These are phyloP conservation scores for Lentinus tigrinus DNA, from an alignment of 768 basidiomycete genomes.

Conservation along the genomic window DNA sequence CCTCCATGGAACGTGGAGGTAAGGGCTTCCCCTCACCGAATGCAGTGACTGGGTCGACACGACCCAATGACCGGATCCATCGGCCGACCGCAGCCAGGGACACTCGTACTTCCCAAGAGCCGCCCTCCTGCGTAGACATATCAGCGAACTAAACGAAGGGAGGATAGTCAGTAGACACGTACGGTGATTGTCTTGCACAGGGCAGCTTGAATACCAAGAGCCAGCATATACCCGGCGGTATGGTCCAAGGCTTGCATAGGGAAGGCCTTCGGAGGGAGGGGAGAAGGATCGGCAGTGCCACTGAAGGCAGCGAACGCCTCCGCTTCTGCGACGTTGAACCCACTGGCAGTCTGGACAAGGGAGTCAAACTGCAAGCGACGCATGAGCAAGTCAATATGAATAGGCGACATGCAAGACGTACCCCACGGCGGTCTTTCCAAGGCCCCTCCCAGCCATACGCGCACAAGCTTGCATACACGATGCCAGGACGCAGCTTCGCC, in stretches of 20 bases:
- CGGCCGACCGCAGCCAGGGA: slow-evolving; percentile 56
- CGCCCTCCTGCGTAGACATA: slow-evolving; percentile 45
- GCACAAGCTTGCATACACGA: slow-evolving; percentile 52
- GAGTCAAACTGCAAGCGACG: slow-evolving; percentile 52
- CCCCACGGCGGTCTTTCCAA: slow-evolving; percentile 53
- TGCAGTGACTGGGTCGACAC: slow-evolving; percentile 37
- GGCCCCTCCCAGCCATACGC: slow-evolving; percentile 61
- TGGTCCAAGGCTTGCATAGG: slow-evolving; percentile 64
- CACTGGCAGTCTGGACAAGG: slow-evolving; percentile 59
- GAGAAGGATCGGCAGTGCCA: slow-evolving; percentile 12
- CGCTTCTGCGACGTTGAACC: slow-evolving; percentile 59
- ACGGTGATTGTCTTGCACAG: slow-evolving; percentile 53
- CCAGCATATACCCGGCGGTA: slow-evolving; percentile 56
- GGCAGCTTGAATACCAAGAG: slow-evolving; percentile 58
- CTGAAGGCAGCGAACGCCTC: slow-evolving; percentile 40
- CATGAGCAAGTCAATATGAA: neutral
- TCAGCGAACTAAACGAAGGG: neutral
- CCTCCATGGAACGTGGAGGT: slow-evolving; percentile 33
- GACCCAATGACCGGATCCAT: slow-evolving; percentile 57
- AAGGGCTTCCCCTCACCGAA: slow-evolving; percentile 42
- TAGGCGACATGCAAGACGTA: slow-evolving; percentile 22
- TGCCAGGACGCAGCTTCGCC: slow-evolving; percentile 38
- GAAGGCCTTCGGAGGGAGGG: slow-evolving; percentile 34
- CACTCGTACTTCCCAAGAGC: slow-evolving; percentile 59
- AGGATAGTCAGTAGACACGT: neutral